Percentiles rank a stretch among this genome's conserved stretches.
These are phyloP conservation scores for Fomes fomentarius DNA, from an alignment of 1,284 basidiomycete genomes.

Conservation along the genomic window DNA sequence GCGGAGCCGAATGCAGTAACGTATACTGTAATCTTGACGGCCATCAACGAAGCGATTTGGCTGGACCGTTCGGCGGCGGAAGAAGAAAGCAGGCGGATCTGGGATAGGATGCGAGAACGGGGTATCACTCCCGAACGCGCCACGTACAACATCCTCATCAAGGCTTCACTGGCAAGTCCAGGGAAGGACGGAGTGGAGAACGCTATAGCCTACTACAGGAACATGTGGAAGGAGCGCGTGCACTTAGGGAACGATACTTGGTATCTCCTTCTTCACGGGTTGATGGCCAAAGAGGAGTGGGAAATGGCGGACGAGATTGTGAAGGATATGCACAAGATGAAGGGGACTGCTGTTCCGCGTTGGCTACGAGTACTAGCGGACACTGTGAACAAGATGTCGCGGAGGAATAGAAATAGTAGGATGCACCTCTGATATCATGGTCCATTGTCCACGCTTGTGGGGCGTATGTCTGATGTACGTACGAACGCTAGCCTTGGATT, in stretches of 20 bases:
- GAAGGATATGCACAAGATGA: constrained; percentile 51
- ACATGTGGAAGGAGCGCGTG: constrained; percentile 60
- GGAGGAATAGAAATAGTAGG: too few relatives aligned
- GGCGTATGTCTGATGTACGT: too few relatives aligned
- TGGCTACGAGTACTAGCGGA: constrained; percentile 42
- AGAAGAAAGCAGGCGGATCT: constrained; percentile 52
- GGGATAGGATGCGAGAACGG: constrained; percentile 60
- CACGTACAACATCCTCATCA: constrained; percentile 78
- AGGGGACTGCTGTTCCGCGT: constrained; percentile 18
- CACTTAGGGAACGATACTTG: constrained; percentile 68
- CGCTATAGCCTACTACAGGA: constrained; percentile 64
- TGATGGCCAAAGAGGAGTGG: constrained; percentile 60
- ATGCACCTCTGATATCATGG: constrained; percentile 18
- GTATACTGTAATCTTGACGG: constrained; percentile 70
- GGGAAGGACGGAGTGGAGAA: constrained; percentile 50
- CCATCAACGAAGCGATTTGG: constrained; percentile 58
- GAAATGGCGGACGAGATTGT: constrained; percentile 60
- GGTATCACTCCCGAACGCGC: constrained; percentile 57
- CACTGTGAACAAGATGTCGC: too few relatives aligned
- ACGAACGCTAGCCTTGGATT: too few relatives aligned
- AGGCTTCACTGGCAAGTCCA: constrained; percentile 57
- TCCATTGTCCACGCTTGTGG: not conserved
- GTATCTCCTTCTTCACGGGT: constrained; percentile 69
- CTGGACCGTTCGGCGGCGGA: constrained; percentile 44
- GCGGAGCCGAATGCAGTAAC: constrained; percentile 71